These are phyloP conservation scores for Thermoascus crustaceus DNA, from an alignment of 2,329 filamentous ascomycete species.

Conservation along the genomic window DNA sequence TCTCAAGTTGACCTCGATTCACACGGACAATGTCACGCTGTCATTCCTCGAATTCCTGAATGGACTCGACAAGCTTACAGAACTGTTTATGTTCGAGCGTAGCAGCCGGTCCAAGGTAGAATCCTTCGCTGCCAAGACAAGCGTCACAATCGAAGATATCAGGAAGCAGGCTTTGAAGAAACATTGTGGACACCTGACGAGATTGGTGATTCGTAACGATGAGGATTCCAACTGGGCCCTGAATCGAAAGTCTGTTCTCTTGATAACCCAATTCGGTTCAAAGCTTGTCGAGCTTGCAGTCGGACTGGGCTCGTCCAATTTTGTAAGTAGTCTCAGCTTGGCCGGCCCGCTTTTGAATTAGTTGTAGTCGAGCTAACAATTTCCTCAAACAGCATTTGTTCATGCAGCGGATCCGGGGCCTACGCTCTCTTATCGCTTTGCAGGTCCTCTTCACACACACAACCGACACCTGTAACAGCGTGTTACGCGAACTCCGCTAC, in stretches of 20 bases:
- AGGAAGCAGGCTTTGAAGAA: conserved; percentile 49
- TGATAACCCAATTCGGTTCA: conserved; percentile 10
- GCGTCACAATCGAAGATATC: conserved; percentile 50
- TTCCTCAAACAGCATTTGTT: conserved; percentile 12
- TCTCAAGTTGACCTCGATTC: conserved; percentile 50
- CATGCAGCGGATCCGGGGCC: conserved; percentile 12
- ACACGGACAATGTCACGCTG: conserved; percentile 54
- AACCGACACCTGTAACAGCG: conserved; percentile 8
- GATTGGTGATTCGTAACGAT: conserved; percentile 55
- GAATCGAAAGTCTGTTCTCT: conserved; percentile 8
- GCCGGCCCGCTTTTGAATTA: no score
- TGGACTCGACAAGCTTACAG: conserved; percentile 47
- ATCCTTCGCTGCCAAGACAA: conserved; percentile 45
- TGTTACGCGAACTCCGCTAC: conserved; percentile 13
- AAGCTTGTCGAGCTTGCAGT: conserved; percentile 16
- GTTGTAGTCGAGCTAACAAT: not conserved
- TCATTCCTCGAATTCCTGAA: conserved; percentile 41
- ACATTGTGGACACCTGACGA: conserved; percentile 47
- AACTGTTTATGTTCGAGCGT: conserved; percentile 53
- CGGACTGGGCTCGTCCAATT: conserved; percentile 11
- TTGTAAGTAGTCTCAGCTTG: no score
- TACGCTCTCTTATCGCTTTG: conserved; percentile 15
- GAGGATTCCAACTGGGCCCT: conserved; percentile 47
- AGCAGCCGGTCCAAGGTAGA: conserved; percentile 45
- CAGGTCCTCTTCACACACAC: conserved; percentile 14